Conservation (phyloP, 2,329 filamentous ascomycete species). For the Pseudogymnoascus sp. region DNA sequence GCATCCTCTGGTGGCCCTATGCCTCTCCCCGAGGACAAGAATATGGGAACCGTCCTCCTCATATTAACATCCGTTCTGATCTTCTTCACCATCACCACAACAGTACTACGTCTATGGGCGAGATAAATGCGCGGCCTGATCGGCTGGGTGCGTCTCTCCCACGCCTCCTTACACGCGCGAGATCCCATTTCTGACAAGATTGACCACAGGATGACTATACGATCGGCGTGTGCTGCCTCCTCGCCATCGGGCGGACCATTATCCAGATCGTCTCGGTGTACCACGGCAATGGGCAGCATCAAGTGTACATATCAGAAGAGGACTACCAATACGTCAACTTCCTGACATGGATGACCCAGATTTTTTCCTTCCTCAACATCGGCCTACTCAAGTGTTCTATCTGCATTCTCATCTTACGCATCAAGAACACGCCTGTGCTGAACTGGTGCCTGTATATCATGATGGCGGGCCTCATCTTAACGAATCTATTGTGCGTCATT, state of each 20-base stretch:
- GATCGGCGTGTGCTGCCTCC: slow-evolving; percentile 25
- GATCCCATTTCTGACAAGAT: not conserved
- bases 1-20: not conserved
- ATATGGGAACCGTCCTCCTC: slow-evolving; percentile 25
- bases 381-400: slow-evolving; percentile 36
- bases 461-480: too few species aligned
- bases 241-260: slow-evolving; percentile 26
- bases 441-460: too few species aligned
- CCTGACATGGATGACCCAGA: slow-evolving; percentile 33
- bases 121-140: slow-evolving; percentile 23
- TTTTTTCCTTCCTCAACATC: slow-evolving; percentile 33
- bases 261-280: slow-evolving; percentile 28
- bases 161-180: not conserved
- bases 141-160: slow-evolving; percentile 20
- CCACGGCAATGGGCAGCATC: slow-evolving; percentile 33
- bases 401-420: slow-evolving; percentile 32
- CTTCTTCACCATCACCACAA: slow-evolving; percentile 27
- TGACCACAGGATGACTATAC: slow-evolving; percentile 29
- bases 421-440: too few species aligned
- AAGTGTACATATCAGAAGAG: slow-evolving; percentile 26
- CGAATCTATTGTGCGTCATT: too few species aligned
- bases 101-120: slow-evolving; percentile 27
- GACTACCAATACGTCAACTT: slow-evolving; percentile 31
- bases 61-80: slow-evolving; percentile 28
- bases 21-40: not conserved